phyloP scores from a whole-genome alignment of 2,329 filamentous ascomycete species.

The Ophiocordyceps camponoti-leonardi region DNA sequence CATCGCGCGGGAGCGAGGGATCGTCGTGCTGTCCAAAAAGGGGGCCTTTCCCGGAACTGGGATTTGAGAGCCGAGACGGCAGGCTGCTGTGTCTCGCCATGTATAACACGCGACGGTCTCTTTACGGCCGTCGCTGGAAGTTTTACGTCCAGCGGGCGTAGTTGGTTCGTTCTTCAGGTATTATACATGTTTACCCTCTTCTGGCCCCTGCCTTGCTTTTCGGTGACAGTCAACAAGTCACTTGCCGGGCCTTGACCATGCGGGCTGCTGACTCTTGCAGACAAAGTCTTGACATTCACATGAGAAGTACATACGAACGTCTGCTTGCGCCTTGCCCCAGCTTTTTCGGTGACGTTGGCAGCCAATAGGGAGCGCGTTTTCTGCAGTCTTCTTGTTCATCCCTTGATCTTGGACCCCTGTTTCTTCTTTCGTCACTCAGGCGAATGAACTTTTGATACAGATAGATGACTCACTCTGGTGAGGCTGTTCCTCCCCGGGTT shows the following conservation, averaged over 20 bases:
- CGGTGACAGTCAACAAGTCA: not conserved
- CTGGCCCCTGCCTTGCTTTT: not conserved
- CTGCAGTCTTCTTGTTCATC: not conserved
- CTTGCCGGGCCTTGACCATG: not conserved
- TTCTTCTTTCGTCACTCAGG: not conserved
- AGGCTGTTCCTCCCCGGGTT: not conserved
- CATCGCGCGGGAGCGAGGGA: slow-evolving; percentile 77
- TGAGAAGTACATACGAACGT: too few species aligned
- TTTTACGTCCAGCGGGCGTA: not conserved
- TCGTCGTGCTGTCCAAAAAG: slow-evolving; percentile 83
- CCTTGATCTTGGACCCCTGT: not conserved
- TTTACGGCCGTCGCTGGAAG: not conserved
- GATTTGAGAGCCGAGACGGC: slow-evolving; percentile 19
- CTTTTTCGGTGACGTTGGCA: not conserved
- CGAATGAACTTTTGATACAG: not conserved
- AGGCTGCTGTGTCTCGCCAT: not conserved
- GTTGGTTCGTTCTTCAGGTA: not conserved
- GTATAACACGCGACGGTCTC: not conserved
- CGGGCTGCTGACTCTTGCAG: not conserved
- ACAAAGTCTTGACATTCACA: not conserved
- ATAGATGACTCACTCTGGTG: not conserved
- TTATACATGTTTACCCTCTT: not conserved
- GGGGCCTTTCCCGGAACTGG: slow-evolving; percentile 90
- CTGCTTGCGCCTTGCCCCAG: not conserved
- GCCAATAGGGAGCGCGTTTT: not conserved